A percentile compares a stretch with the other conserved stretches of the same genome.
Conservation (phyloP, 2,329 filamentous ascomycete species). For the Nemania sp. region DNA sequence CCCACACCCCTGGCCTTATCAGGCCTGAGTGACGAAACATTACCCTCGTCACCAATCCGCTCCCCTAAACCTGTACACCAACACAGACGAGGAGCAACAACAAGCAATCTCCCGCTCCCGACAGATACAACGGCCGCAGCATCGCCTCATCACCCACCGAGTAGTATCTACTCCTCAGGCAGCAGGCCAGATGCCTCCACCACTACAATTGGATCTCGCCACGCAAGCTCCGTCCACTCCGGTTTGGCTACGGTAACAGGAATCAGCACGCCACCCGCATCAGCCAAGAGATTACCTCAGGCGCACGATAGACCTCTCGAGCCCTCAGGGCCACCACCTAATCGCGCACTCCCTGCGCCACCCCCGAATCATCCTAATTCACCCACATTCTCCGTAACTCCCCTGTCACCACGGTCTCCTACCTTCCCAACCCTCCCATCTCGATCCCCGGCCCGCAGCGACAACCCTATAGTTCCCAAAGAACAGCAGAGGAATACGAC, state of each 20-base stretch:
- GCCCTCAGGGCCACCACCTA: slow-evolving; percentile 52
- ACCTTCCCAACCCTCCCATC: slow-evolving; percentile 35
- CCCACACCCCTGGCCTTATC: slow-evolving; percentile 24
- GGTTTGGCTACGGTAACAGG: slow-evolving; percentile 21
- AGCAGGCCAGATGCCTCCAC: slow-evolving; percentile 22
- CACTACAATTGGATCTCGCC: slow-evolving; percentile 33
- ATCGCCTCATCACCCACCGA: slow-evolving; percentile 18
- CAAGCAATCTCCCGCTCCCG: slow-evolving; percentile 19
- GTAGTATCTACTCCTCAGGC: slow-evolving; percentile 27
- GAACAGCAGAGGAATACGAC: background rate
- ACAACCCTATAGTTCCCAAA: slow-evolving; percentile 4
- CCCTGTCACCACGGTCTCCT: slow-evolving; percentile 31
- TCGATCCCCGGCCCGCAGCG: slow-evolving; percentile 18
- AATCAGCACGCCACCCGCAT: slow-evolving; percentile 35
- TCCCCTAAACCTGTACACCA: slow-evolving; percentile 44
- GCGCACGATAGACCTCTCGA: slow-evolving; percentile 45
- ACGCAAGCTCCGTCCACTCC: slow-evolving; percentile 31
- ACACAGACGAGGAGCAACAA: slow-evolving; percentile 36
- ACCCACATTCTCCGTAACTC: slow-evolving; percentile 23
- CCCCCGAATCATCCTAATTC: slow-evolving; percentile 30
- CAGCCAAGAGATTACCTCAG: slow-evolving; percentile 43
- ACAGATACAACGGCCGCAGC: slow-evolving; percentile 11
- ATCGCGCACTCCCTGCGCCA: slow-evolving; percentile 46
- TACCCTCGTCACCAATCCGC: slow-evolving; percentile 47
- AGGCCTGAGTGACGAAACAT: slow-evolving; percentile 28